phyloP scores from a whole-genome alignment of 2,329 filamentous ascomycete species.

The Escovopsis sp. region DNA sequence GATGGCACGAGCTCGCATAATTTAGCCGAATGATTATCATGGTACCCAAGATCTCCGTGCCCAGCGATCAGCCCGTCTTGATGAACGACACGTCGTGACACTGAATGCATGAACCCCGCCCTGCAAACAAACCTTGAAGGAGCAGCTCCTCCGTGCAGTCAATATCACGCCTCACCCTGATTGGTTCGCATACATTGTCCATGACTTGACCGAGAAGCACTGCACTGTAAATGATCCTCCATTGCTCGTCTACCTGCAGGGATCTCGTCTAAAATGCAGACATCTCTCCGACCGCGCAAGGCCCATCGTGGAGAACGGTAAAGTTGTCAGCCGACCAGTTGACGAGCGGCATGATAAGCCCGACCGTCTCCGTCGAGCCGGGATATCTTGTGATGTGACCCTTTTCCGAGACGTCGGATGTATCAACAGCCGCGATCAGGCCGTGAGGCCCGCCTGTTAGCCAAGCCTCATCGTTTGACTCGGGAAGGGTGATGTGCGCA shows the following conservation, averaged over 20 bases:
- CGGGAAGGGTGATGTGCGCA: conserved; percentile 25
- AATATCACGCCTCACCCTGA: too few relatives aligned
- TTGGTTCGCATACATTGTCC: too few relatives aligned
- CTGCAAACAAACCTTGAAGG: too few relatives aligned
- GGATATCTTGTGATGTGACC: conserved; percentile 29
- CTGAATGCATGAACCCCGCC: too few relatives aligned
- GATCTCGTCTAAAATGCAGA: background rate
- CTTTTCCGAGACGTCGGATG: conserved; percentile 20
- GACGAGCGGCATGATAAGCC: background rate
- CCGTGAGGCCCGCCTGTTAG: conserved; percentile 26
- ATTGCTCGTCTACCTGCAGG: background rate
- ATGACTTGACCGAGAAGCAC: too few relatives aligned
- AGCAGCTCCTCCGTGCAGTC: too few relatives aligned
- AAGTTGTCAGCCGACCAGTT: background rate
- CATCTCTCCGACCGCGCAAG: background rate
- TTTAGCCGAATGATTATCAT: too few relatives aligned
- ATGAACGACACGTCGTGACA: too few relatives aligned
- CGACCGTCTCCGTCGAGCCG: conserved; percentile 18
- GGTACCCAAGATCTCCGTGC: too few relatives aligned
- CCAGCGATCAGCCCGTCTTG: too few relatives aligned
- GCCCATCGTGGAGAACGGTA: background rate
- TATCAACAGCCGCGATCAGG: conserved; percentile 28
- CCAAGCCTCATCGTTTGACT: conserved; percentile 20
- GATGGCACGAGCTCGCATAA: too few relatives aligned
- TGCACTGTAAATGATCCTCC: too few relatives aligned